These are phyloP conservation scores for Dendrobium huoshanense DNA, from an alignment of 106 monocot genomes.

Conservation along the genomic window DNA sequence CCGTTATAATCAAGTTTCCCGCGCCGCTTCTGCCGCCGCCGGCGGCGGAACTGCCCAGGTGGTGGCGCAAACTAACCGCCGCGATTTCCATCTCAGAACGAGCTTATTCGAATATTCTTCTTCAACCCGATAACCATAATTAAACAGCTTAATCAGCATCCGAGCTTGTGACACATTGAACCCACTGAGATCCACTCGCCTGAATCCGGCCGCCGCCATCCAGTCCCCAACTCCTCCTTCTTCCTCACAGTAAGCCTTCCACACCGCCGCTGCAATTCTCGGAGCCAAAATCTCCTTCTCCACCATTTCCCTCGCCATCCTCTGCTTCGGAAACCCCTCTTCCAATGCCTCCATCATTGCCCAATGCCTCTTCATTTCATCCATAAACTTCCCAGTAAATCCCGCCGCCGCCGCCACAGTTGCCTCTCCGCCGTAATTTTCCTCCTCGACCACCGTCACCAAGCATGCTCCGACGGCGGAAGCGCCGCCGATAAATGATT, in stretches of 20 bases:
- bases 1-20: too few species aligned
- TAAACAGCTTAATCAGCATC: constrained; percentile 35
- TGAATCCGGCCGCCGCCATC: constrained; percentile 29
- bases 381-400: constrained; percentile 32
- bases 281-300: constrained; percentile 35
- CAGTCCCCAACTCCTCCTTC: constrained; percentile 18
- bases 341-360: constrained; percentile 36
- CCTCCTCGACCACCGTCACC: constrained; percentile 16
- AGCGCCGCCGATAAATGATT: constrained; percentile 22
- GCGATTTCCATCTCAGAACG: constrained; percentile 32
- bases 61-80: constrained; percentile 26
- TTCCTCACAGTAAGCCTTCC: background rate
- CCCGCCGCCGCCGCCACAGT: background rate
- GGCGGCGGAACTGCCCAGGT: constrained; percentile 20
- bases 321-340: constrained; percentile 33
- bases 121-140: constrained; percentile 33
- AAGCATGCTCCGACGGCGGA: constrained; percentile 5
- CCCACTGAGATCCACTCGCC: constrained; percentile 22
- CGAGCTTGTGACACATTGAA: constrained; percentile 38
- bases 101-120: constrained; percentile 29
- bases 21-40: constrained; percentile 1
- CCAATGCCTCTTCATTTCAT: constrained; percentile 32
- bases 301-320: constrained; percentile 28
- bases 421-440: background rate
- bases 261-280: constrained; percentile 22